Conservation (phyloP, 2,329 filamentous ascomycete species). For the Cadophora gregata region DNA sequence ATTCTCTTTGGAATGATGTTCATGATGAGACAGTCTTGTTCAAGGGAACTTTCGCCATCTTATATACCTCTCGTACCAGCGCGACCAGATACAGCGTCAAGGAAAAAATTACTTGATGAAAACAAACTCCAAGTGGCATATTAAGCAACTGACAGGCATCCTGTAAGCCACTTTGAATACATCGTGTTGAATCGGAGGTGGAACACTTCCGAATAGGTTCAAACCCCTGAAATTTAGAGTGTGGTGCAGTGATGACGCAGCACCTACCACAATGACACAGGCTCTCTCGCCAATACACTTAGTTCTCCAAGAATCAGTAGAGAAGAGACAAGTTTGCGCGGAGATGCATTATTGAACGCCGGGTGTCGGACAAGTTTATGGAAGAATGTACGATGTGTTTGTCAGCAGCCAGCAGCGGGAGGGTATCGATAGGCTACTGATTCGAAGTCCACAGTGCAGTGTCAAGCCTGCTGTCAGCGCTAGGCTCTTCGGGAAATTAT, state of each 20-base stretch:
- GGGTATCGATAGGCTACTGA: conserved; percentile 7
- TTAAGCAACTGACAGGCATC: background rate
- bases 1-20: background rate
- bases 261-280: background rate
- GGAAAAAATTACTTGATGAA: background rate
- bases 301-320: background rate
- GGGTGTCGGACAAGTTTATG: background rate
- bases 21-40: background rate
- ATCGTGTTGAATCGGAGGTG: conserved; percentile 1
- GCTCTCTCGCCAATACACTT: background rate
- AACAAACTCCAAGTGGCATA: background rate
- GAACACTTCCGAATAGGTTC: background rate
- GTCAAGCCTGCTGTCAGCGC: conserved; percentile 6
- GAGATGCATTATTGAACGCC: background rate
- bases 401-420: conserved; percentile 8
- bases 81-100: background rate
- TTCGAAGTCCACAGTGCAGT: background rate
- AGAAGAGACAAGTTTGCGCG: background rate
- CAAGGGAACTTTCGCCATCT: conserved; percentile 9
- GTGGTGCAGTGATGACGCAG: background rate
- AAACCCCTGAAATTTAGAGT: background rate
- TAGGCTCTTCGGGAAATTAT: conserved; percentile 1
- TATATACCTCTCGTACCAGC: background rate
- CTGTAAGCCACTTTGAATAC: background rate
- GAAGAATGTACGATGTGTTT: background rate